phyloP scores from a whole-genome alignment of 73 alveolate genomes.

The Paraurostyla sp. region DNA sequence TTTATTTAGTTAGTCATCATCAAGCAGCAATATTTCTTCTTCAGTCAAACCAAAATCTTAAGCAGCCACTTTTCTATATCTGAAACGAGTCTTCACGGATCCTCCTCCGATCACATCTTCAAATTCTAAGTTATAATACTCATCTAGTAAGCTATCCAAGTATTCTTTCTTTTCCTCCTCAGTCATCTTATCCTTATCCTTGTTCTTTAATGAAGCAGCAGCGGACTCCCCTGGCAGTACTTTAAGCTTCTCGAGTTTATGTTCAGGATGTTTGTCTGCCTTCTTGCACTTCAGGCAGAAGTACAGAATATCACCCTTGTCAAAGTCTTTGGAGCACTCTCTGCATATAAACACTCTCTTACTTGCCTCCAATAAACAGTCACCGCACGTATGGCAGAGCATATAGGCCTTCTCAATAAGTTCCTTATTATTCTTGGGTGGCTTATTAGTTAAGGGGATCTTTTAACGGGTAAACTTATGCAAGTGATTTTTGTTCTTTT shows the following conservation, averaged over 20 bases:
- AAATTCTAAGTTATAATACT: conserved; percentile 90
- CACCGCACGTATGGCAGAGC: conserved; percentile 63
- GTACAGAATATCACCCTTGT: conserved; percentile 74
- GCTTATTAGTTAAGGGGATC: conserved; percentile 89
- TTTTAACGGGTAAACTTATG: conserved; percentile 91
- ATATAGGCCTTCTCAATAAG: conserved; percentile 78
- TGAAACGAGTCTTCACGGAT: conserved; percentile 90
- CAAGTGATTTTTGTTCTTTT: conserved; percentile 81
- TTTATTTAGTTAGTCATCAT: conserved; percentile 93
- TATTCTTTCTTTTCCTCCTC: conserved; percentile 77
- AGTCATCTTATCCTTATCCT: conserved; percentile 52
- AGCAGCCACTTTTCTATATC: conserved; percentile 90
- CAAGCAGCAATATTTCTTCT: conserved; percentile 94
- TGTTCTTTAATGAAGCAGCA: conserved; percentile 59
- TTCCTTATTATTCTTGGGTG: conserved; percentile 91
- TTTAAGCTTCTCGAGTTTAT: conserved; percentile 64
- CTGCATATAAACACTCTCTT: conserved; percentile 65
- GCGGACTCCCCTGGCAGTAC: conserved; percentile 26
- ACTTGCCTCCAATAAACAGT: conserved; percentile 29
- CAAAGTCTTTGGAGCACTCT: conserved; percentile 59
- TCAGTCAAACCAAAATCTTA: conserved; percentile 96
- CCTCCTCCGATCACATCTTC: conserved; percentile 97
- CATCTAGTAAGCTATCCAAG: conserved; percentile 83
- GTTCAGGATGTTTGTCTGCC: conserved; percentile 77
- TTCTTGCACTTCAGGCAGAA: conserved; percentile 86